phyloP scores from a whole-genome alignment of 345 rosid species.

The Eutrema japonicum region DNA sequence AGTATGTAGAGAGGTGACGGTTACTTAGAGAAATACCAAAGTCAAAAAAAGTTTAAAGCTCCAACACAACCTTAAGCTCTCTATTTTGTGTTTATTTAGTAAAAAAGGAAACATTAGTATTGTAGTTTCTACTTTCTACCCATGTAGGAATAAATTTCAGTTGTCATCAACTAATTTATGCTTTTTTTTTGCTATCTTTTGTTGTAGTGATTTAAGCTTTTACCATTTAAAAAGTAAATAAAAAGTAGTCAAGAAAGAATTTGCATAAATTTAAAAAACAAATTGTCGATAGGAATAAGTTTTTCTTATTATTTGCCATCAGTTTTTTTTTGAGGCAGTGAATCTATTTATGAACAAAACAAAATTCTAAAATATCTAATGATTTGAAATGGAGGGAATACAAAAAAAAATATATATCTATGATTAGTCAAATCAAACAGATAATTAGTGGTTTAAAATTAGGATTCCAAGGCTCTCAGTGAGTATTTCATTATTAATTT shows the following conservation, averaged over 20 bases:
- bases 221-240: not conserved
- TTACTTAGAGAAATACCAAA: not conserved
- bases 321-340: not conserved
- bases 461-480: slow-evolving; percentile 26
- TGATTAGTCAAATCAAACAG: slow-evolving; percentile 10
- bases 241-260: not conserved
- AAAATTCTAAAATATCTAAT: not conserved
- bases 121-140: slow-evolving; percentile 11
- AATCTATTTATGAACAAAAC: not conserved
- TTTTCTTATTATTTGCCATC: not conserved
- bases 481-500: slow-evolving; percentile 7
- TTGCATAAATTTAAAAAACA: not conserved
- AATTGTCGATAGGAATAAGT: not conserved
- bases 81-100: not conserved
- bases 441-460: slow-evolving; percentile 17
- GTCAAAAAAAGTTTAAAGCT: slow-evolving; percentile 21
- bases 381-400: not conserved
- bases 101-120: not conserved
- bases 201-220: not conserved
- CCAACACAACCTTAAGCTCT: not conserved
- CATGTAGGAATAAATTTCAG: not conserved
- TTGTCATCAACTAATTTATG: not conserved
- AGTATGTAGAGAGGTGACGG: slow-evolving; percentile 4
- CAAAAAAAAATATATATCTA: not conserved
- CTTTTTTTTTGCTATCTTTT: slow-evolving; percentile 9